Evolutionary conservation across 1,139 yeast genomes (phyloP), one percentile per base, ranked within the genome.

Genomic region (Suhomyces taliae): DNA sequence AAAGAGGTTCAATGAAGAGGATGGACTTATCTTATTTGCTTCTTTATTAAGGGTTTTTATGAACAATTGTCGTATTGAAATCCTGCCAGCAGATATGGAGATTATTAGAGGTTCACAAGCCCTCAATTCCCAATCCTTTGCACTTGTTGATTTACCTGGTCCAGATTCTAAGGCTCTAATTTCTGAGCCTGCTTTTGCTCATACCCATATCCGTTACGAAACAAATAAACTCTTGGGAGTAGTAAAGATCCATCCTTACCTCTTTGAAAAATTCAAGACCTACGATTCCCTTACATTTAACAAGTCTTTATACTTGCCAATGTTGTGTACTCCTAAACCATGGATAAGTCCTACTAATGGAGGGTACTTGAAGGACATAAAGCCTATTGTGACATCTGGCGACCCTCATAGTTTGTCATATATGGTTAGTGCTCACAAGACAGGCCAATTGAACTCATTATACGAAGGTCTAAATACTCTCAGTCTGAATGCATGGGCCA

Each of bases 301-400:
- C 14, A 58, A 56, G 27, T 51, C 61, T 0, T 46, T 63, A n/a
- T 57, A 46, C 38, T 53, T 74, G 4, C 80, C 80, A 0, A 71
- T 74, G 77, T 43, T 75, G 10, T 55, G 59, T 36, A 72, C 75
- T 3, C 78, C 80, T 0, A 60, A 61, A 45, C 61, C 60, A 6
- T 75, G 79, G 79, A 53, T 52, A 0, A 49, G 64, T 7, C 73
- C 76, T 0, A 48, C 40, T 1, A 52, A 53, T 14, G 80, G 80
- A 1, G 80, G 79, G 0, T 74, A 59, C 48, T 53, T 72, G 27
- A 55, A 54, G 9, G 58, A 62, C 39, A 46, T 61, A 15, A 64
- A 59, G 40, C 63, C 67, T 0, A 50, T 74, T 9, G 58, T 74
- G 2, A 51, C 58, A 12, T 56, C 67, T 1, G 50, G 48, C 2